A percentile compares a stretch with the other conserved stretches of the same genome.
phyloP scores from a whole-genome alignment of 2,329 filamentous ascomycete genomes.

The Macrophomina pseudophaseolina region DNA sequence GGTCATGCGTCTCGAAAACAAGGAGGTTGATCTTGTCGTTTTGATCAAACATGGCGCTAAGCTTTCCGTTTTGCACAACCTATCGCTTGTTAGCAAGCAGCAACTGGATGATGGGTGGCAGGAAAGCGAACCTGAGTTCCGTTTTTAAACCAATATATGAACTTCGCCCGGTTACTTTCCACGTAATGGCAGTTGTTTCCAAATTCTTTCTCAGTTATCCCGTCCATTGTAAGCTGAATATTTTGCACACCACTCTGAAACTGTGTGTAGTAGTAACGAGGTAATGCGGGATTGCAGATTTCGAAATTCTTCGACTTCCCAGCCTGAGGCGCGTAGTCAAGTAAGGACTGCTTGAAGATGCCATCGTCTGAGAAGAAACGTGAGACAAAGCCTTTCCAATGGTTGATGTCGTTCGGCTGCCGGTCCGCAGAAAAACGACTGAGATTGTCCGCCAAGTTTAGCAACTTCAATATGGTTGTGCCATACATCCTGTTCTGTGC shows the following conservation, averaged over 20 bases:
- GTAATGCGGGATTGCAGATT: slow-evolving; percentile 78
- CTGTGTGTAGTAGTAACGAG: slow-evolving; percentile 88
- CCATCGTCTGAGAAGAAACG: slow-evolving; percentile 81
- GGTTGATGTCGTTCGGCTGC: slow-evolving; percentile 67
- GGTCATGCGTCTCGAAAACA: slow-evolving; percentile 75
- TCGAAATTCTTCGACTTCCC: slow-evolving; percentile 78
- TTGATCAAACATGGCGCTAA: slow-evolving; percentile 79
- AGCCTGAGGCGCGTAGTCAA: slow-evolving; percentile 53
- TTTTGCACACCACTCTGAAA: slow-evolving; percentile 85
- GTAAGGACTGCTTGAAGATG: slow-evolving; percentile 75
- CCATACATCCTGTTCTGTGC: slow-evolving; percentile 41
- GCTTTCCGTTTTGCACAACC: slow-evolving; percentile 76
- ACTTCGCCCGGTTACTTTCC: slow-evolving; percentile 75
- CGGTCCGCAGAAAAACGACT: slow-evolving; percentile 58
- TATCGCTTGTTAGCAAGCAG: slow-evolving; percentile 46
- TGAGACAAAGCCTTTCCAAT: slow-evolving; percentile 81
- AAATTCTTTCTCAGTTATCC: slow-evolving; percentile 61
- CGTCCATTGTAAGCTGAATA: slow-evolving; percentile 85
- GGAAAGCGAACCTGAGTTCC: slow-evolving; percentile 73
- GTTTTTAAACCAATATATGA: slow-evolving; percentile 88
- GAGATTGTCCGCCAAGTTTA: slow-evolving; percentile 62
- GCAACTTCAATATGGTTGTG: slow-evolving; percentile 57
- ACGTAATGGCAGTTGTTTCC: slow-evolving; percentile 73
- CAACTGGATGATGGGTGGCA: neutral
- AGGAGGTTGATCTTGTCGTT: slow-evolving; percentile 83